Base-by-base conservation (phyloP, 106 monocot genomes). In the Hemerocallis citrina region DNA sequence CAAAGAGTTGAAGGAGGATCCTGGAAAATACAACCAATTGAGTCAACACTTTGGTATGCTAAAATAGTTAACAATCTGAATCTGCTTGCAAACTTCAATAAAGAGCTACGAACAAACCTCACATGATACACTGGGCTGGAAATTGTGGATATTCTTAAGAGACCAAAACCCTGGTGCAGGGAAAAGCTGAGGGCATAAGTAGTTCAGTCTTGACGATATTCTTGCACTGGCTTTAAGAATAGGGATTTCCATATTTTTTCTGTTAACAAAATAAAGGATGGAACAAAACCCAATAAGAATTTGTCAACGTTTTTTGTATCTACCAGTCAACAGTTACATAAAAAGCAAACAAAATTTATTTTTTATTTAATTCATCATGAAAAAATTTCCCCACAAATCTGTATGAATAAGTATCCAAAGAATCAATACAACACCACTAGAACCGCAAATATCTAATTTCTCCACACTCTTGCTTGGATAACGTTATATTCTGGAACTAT, bases 161-260 rank as follows among this genome's bases (percentile, higher is more conserved):
- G 72, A 62, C 74, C 66, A 74, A 70, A 81, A 71, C 28, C 84
- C 88, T 9, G 71, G 65, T 44, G 75, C 59, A 45, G 98, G 98
- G 60, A 98, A 98, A 39, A 98, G 71, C 27, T 76, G 88, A 70
- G 92, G 92, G 42, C 98, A 88, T 38, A 98, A 38, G 42, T 88
- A 88, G 61, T 98, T 88, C 4, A 98, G 85, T 24, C 82, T 70
- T 63, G 92, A 64, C 51, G 88, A 73, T 63, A 98, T 82, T 69
- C 85, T 88, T 35, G 88, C 79, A 88, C 98, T 98, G 30, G 92
- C 79, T 66, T 77, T 84, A n/a, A 92, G 67, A 57, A 98, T 81
- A 43, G 98, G 92, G 66, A 82, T 67, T 69, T 81, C 68, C 73
- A 75, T 82, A 66, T 98, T 98, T 66, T 78, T 80, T 57, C 98